A percentile compares a stretch with the other conserved stretches of the same genome.
These are phyloP conservation scores for Nicotiana obtusifolia DNA, from an alignment of 257 asterid genomes.

Conservation along the genomic window DNA sequence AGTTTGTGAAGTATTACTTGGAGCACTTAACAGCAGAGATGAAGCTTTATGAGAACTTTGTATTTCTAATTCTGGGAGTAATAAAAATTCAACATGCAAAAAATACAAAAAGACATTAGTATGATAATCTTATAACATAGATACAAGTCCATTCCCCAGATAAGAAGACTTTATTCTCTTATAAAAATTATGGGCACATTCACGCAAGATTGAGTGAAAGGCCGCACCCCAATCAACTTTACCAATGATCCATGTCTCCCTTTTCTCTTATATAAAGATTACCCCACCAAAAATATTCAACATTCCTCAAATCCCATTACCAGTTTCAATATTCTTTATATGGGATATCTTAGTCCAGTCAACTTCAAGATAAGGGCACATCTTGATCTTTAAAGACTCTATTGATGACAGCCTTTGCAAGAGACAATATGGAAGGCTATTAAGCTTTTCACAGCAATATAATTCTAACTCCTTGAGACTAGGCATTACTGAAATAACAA, in stretches of 20 bases:
- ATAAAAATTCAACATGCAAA: neutral
- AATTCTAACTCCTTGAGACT: constrained; percentile 7
- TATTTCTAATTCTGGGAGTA: neutral
- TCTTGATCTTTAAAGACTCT: constrained; percentile 10
- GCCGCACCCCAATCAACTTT: no score
- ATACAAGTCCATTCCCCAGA: neutral
- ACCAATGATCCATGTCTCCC: no score
- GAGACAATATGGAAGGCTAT: constrained; percentile 6
- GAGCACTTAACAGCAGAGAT: no score
- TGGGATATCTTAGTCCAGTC: constrained; percentile 2
- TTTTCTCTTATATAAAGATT: no score
- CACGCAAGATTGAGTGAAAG: no score
- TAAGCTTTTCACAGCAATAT: neutral
- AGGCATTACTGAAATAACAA: constrained; percentile 5
- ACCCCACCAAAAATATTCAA: neutral
- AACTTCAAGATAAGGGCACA: constrained; percentile 6
- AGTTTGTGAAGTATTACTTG: no score
- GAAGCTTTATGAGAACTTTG: neutral
- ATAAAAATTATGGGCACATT: no score
- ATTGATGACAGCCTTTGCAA: constrained; percentile 1
- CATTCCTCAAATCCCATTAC: neutral
- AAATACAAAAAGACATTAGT: neutral
- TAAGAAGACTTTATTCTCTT: neutral
- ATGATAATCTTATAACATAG: neutral
- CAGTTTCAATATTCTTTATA: neutral